These are phyloP conservation scores for Trichoderma sp. DNA, from an alignment of 2,329 filamentous ascomycete genomes.

Conservation along the genomic window DNA sequence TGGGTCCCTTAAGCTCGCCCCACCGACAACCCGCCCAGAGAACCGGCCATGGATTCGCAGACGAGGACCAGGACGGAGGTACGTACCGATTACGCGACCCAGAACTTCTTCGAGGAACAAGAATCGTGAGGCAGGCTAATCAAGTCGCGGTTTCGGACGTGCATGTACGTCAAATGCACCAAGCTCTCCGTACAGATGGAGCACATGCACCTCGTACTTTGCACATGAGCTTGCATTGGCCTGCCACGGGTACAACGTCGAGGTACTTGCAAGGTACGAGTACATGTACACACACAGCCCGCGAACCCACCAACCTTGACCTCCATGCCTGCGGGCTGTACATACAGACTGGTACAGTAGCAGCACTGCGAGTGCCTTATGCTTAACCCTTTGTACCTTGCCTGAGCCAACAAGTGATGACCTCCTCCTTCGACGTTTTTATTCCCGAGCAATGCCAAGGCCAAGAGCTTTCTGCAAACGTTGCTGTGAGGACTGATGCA, in stretches of 20 bases:
- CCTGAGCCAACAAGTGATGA: neutral
- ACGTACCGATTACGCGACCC: slow-evolving; percentile 3
- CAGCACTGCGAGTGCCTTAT: neutral
- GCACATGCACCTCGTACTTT: neutral
- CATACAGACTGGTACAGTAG: neutral
- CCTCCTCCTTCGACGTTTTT: neutral
- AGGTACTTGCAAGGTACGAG: neutral
- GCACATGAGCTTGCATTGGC: slow-evolving; percentile 4
- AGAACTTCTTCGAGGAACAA: neutral
- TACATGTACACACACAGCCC: neutral
- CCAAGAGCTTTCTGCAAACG: neutral
- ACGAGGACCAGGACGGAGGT: neutral
- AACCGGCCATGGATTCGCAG: neutral
- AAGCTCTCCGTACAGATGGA: neutral
- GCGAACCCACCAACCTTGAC: neutral
- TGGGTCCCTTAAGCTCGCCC: slow-evolving; percentile 3
- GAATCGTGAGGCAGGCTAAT: neutral
- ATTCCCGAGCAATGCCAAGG: neutral
- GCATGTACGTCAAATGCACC: neutral
- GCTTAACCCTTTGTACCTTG: neutral
- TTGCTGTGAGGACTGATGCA: neutral
- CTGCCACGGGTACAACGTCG: neutral
- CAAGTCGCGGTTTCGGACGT: neutral
- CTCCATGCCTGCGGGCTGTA: neutral
- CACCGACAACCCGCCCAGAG: neutral